These are phyloP conservation scores for Saccharomycopsis crataegensis DNA, from an alignment of 1,139 yeast species.

Conservation along the genomic window DNA sequence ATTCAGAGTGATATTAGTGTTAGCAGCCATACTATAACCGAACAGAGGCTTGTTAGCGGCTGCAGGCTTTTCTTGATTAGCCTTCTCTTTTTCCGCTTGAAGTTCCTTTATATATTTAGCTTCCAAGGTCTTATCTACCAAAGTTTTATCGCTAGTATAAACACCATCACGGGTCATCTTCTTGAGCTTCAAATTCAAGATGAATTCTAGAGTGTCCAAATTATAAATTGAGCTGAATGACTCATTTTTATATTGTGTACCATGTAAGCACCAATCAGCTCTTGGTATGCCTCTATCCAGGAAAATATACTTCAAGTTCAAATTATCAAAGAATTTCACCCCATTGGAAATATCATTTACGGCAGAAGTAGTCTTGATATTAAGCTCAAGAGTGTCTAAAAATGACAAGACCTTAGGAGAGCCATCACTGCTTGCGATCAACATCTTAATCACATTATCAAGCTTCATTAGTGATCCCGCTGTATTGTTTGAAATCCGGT, in stretches of 20 bases:
- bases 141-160: constrained; percentile 7
- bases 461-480: constrained; percentile 48
- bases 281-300: constrained; percentile 19
- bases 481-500: constrained; percentile 38
- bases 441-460: constrained; percentile 42
- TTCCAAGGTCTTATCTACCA: background rate
- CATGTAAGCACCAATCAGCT: background rate
- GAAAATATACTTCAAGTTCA: constrained; percentile 29
- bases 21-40: constrained; percentile 17
- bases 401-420: constrained; percentile 61
- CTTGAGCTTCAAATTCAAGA: constrained; percentile 25
- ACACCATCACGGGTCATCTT: constrained; percentile 20
- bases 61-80: background rate
- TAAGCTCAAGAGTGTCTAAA: constrained; percentile 61
- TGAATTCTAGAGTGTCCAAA: constrained; percentile 26
- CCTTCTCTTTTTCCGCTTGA: background rate
- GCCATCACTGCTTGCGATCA: constrained; percentile 37
- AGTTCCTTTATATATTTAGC: background rate
- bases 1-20: too few species aligned
- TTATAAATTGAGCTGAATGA: constrained; percentile 25
- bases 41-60: background rate
- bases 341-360: constrained; percentile 25
- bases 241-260: background rate
- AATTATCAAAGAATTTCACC: constrained; percentile 23
- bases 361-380: constrained; percentile 26